These are phyloP conservation scores for Dictyophora rubrovolvata DNA, from an alignment of 768 basidiomycete genomes.

Conservation along the genomic window DNA sequence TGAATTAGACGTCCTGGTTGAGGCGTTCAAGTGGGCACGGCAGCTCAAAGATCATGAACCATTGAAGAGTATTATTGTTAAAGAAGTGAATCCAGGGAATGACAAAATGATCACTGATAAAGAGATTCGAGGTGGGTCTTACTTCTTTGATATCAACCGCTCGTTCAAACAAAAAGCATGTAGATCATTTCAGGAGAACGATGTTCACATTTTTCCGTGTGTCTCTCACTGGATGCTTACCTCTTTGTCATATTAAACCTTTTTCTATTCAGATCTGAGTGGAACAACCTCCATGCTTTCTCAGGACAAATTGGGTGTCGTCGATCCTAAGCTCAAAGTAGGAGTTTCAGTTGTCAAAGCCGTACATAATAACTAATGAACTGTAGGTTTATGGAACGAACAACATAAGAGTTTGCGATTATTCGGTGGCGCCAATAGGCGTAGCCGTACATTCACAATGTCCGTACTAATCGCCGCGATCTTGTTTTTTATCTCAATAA, in stretches of 20 bases:
- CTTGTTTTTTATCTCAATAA: no score
- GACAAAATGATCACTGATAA: slow-evolving; percentile 21
- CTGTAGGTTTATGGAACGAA: no score
- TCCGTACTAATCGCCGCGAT: no score
- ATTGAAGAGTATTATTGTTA: slow-evolving; percentile 20
- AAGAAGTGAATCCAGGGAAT: slow-evolving; percentile 27
- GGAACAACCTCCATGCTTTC: slow-evolving; percentile 57
- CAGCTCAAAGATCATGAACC: slow-evolving; percentile 21
- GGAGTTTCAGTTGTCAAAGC: no score
- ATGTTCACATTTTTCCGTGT: slow-evolving; percentile 18
- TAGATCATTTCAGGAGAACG: slow-evolving; percentile 18
- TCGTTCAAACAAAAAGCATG: slow-evolving; percentile 9
- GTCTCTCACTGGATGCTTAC: background rate
- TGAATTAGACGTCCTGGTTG: slow-evolving; percentile 24
- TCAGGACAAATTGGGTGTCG: slow-evolving; percentile 47
- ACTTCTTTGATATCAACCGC: slow-evolving; percentile 10
- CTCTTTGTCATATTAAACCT: no score
- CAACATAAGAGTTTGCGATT: no score
- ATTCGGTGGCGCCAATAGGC: no score
- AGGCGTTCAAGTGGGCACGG: slow-evolving; percentile 24
- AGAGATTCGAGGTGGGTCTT: slow-evolving; percentile 22
- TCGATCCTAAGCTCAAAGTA: slow-evolving; percentile 46
- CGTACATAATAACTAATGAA: no score
- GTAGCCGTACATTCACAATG: no score
- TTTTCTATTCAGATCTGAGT: slow-evolving; percentile 7